Base-by-base conservation (phyloP, 331 rosid genomes). In the Erythrophleum ivorense region DNA sequence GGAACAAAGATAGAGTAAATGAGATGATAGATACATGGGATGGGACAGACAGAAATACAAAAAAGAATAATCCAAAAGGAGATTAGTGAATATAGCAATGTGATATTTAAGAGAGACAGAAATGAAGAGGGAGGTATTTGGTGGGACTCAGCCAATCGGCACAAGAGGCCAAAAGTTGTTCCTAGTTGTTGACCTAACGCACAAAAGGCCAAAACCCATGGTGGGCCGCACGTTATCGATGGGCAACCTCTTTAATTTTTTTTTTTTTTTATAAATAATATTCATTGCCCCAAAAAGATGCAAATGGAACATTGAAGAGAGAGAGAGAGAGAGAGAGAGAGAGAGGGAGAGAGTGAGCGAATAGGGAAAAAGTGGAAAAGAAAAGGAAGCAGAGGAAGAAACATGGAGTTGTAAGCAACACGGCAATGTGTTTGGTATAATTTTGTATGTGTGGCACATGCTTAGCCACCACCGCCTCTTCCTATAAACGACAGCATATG, bases 161-260 rank as follows among this genome's bases (percentile, higher is more conserved):
- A 29, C 38, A 24, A 60, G 66, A 84, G 78, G 90, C 81, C 94
- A 86, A 90, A 88, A 84, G 81, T 65, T 87, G 83, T 85, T 89
- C 90, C 90, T 77, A 81, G 90, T 90, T 90, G 97, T 89, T 94
- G 95, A 92, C 97, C 92, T 83, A 87, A 87, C 78, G 80, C 94
- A 85, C 77, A 75, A 77, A 84, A 76, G 55, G 88, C 92, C 97
- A 94, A 91, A 78, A 78, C 38, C 76, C 16, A 7, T 48, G 62
- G 87, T 88, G 97, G 89, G 82, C 90, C 88, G 79, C 97, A 85
- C 84, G 87, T 83, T 87, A 55, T 80, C 75, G 13, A 65, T 43
- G 41, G 15, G 70, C 50, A 83, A 71, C 1, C 77, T 53, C 74
- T 69, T 24, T 24, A 24, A 24, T 24, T 24, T 24, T 24, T 24